phyloP scores from a whole-genome alignment of 768 basidiomycete genomes.

The Leccinum olivaceopallidum region DNA sequence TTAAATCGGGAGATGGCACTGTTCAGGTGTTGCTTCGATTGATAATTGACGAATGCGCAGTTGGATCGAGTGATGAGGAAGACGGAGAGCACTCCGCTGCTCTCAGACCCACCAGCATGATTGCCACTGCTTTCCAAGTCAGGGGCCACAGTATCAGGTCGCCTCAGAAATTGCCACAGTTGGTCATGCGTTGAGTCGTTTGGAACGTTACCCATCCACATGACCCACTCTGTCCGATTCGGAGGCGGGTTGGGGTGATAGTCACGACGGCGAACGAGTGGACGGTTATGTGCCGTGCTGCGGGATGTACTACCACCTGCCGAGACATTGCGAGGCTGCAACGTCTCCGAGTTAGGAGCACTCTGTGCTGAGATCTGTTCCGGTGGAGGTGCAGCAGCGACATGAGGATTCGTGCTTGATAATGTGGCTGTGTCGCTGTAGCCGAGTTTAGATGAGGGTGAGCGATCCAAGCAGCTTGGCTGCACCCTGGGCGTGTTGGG shows the following conservation, averaged over 20 bases:
- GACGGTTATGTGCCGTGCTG: constrained; percentile 25
- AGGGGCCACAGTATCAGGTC: constrained; percentile 20
- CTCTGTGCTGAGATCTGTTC: constrained; percentile 8
- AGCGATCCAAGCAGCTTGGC: constrained; percentile 10
- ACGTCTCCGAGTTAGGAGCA: constrained; percentile 2
- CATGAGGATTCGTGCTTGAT: neutral
- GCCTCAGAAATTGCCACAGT: constrained; percentile 81
- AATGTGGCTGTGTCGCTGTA: neutral
- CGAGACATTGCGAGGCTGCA: neutral
- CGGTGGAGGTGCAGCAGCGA: neutral
- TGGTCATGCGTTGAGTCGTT: constrained; percentile 82
- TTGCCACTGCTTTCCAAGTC: neutral
- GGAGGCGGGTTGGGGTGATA: constrained; percentile 74
- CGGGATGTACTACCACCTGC: constrained; percentile 4
- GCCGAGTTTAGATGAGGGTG: constrained; percentile 9
- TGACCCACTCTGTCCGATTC: constrained; percentile 87
- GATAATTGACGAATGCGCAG: constrained; percentile 93
- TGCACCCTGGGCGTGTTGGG: constrained; percentile 19
- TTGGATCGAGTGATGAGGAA: constrained; percentile 95
- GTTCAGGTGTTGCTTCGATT: constrained; percentile 57
- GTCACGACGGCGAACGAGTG: constrained; percentile 42
- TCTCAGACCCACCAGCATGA: neutral
- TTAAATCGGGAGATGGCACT: constrained; percentile 74
- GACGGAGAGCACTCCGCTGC: constrained; percentile 73
- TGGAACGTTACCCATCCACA: constrained; percentile 96